Percentiles rank a stretch among this genome's conserved stretches.
These are phyloP conservation scores for Cajanus cajan DNA, from an alignment of 306 rosid species.

Conservation along the genomic window DNA sequence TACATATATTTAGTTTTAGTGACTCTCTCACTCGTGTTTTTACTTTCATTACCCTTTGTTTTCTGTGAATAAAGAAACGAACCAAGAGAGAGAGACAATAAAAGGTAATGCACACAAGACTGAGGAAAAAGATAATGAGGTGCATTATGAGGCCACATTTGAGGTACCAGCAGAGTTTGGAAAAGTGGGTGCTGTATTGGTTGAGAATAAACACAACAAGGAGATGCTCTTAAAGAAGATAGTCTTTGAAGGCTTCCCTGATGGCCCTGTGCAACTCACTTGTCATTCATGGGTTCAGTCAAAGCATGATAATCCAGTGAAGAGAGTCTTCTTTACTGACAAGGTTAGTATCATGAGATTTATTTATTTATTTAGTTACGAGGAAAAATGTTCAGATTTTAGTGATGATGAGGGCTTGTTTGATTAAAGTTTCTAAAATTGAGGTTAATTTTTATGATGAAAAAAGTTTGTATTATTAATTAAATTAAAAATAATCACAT, in stretches of 20 bases:
- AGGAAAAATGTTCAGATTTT: too few species aligned
- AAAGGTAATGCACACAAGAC: neutral
- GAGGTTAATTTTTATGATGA: too few species aligned
- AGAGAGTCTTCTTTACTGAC: conserved; percentile 44
- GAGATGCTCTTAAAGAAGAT: conserved; percentile 31
- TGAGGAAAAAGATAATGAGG: neutral
- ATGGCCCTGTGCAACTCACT: conserved; percentile 22
- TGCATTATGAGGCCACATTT: conserved; percentile 23
- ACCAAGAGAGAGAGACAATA: conserved; percentile 17
- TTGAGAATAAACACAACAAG: conserved; percentile 5
- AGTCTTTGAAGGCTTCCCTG: conserved; percentile 31
- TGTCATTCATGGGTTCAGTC: conserved; percentile 49
- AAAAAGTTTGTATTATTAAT: too few species aligned
- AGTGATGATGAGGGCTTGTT: too few species aligned
- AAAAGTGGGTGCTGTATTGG: conserved; percentile 35
- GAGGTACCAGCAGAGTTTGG: conserved; percentile 26
- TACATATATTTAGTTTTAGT: too few species aligned
- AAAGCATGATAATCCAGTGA: neutral
- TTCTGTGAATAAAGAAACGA: conserved; percentile 16
- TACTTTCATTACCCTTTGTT: too few species aligned
- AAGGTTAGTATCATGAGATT: too few species aligned
- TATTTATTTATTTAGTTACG: too few species aligned
- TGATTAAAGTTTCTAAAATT: too few species aligned
- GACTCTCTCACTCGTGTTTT: too few species aligned
- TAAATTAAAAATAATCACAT: too few species aligned